Conservation (phyloP, 768 basidiomycete species). For the Pleurotus platypus region DNA sequence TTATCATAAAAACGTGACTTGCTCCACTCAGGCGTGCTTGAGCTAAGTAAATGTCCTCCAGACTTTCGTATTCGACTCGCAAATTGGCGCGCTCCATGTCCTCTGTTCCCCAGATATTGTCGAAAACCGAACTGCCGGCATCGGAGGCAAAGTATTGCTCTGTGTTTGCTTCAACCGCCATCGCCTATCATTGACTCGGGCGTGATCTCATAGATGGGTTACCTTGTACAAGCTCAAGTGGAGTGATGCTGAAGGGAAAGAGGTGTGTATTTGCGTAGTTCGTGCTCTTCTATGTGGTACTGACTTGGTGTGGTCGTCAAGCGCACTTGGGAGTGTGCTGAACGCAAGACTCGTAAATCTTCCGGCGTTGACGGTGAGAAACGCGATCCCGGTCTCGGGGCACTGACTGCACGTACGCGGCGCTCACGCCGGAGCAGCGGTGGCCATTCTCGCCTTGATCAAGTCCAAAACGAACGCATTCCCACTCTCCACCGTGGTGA, state of each 20-base stretch:
- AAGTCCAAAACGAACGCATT: slow-evolving; percentile 72
- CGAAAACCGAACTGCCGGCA: slow-evolving; percentile 44
- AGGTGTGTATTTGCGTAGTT: slow-evolving; percentile 37
- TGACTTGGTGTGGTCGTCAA: slow-evolving; percentile 21
- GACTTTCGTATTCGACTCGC: background rate
- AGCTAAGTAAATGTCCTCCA: too few species aligned
- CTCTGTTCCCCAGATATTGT: slow-evolving; percentile 45
- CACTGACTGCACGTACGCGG: background rate
- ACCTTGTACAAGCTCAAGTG: slow-evolving; percentile 80
- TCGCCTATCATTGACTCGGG: too few species aligned
- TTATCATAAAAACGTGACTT: too few species aligned
- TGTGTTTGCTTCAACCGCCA: background rate
- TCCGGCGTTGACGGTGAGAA: slow-evolving; percentile 75
- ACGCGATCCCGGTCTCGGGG: background rate
- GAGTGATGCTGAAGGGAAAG: slow-evolving; percentile 70
- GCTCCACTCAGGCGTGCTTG: too few species aligned
- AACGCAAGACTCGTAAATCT: slow-evolving; percentile 72
- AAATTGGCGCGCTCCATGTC: background rate
- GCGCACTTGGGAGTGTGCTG: slow-evolving; percentile 89
- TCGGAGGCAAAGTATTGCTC: slow-evolving; percentile 54
- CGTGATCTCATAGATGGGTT: slow-evolving; percentile 61
- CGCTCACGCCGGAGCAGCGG: slow-evolving; percentile 43
- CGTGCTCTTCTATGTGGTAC: too few species aligned
- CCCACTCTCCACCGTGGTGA: slow-evolving; percentile 73
- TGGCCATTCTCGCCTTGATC: slow-evolving; percentile 80